Base-by-base conservation (phyloP, 495 filamentous ascomycete genomes). In the Annulohypoxylon moriforme region DNA sequence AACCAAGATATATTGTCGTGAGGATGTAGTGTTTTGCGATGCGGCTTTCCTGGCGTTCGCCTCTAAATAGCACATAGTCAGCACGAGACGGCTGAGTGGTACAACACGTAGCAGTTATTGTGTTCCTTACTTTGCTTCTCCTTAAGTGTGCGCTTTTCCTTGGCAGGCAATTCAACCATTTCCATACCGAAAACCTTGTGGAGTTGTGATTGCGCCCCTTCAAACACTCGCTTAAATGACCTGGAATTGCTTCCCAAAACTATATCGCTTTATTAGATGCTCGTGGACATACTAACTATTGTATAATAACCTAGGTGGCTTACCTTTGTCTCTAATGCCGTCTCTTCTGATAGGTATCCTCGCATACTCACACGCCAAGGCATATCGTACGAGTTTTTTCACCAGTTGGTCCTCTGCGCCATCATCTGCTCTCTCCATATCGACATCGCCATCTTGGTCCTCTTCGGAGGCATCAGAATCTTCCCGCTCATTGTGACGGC, bases 311-410 rank as follows among this genome's bases (percentile, higher is more conserved):
- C 14, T 2, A 25, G 10, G 20, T 36, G 60, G 69, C 25, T 56
- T 36, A 88, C 89, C 87, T 88, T 91, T 97, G 40, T 90, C 85
- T 72, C 82, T 87, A 64, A 99, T 94, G 60, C 94, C 96, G 5
- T 88, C 84, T 69, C 96, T 82, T 13, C 89, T 88, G 33, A 99
- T 93, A 0, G 91, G 88, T 47, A 86, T 84, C 14, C 96, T 87
- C n/a, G 92, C 85, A 78, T 92, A 96, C 77, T 98, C 96, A 81
- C 92, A 93, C 2, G 94, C 88, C 5, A 98, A 78, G 2, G 94
- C 96, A 46, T 97, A 88, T n/a, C 96, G 90, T 18, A 98, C 91
- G 50, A 99, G 81, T 70, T 94, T 97, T 81, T 97, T 98, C 31
- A 93, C 89, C 73, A 95, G 83, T 67, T 92, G 89, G 56, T 91